Conservation (phyloP, 805 yeast species). For the Kodamaea neixiangensis region DNA sequence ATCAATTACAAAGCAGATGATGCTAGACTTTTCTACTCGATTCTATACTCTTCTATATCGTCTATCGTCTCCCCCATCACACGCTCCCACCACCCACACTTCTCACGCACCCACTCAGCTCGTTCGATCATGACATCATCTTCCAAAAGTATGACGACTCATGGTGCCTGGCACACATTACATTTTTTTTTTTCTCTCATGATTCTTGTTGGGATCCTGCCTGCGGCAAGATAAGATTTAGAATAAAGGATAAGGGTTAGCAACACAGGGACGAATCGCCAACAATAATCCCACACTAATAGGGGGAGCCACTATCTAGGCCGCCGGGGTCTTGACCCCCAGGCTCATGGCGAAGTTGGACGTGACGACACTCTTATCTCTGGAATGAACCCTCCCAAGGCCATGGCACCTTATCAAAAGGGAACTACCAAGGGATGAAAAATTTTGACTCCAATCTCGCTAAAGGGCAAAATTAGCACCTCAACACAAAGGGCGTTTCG, state of each 20-base stretch:
- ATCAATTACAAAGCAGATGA: too few species aligned
- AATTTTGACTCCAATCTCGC: not conserved
- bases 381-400: not conserved
- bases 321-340: not conserved
- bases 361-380: not conserved
- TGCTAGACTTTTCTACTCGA: too few species aligned
- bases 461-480: not conserved
- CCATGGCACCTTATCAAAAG: not conserved
- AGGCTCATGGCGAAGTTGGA: not conserved
- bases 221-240: slow-evolving; percentile 1
- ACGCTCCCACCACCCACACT: too few species aligned
- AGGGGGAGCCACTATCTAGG: not conserved
- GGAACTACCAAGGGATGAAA: slow-evolving; percentile 3
- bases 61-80: too few species aligned
- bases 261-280: not conserved
- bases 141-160: not conserved
- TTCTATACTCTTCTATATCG: too few species aligned
- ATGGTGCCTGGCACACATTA: not conserved
- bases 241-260: slow-evolving; percentile 1
- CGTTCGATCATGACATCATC: not conserved
- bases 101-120: too few species aligned
- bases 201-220: not conserved
- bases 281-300: not conserved
- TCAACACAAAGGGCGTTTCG: not conserved
- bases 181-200: not conserved